Percentiles rank a stretch among this genome's conserved stretches.
Evolutionary conservation across 306 rosid species (phyloP).

Genomic region (Vicia sativa): DNA sequence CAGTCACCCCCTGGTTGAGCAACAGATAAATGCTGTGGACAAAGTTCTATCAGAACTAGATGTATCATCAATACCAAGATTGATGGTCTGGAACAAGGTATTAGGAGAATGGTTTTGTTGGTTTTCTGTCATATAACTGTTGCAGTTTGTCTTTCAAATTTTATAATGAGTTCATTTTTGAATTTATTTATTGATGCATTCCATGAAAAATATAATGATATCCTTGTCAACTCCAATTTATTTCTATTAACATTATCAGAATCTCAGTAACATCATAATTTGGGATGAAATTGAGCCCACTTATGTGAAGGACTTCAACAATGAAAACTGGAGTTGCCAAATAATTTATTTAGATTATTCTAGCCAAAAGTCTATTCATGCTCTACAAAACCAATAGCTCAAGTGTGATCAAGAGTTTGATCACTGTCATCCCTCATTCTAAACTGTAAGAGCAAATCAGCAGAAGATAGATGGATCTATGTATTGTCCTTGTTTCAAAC

Average conservation of each 20-base stretch:
- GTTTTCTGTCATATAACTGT: not conserved
- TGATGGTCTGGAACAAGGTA: conserved; percentile 99
- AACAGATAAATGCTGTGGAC: conserved; percentile 95
- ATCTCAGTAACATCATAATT: not conserved
- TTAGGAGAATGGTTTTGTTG: not conserved
- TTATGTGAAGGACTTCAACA: conserved; percentile 5
- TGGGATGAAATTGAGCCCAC: conserved; percentile 6
- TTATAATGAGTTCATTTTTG: not conserved
- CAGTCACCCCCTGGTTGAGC: conserved; percentile 94
- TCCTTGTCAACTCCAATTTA: conserved; percentile 15
- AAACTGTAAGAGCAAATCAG: not conserved
- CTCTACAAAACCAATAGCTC: not conserved
- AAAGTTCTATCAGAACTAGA: conserved; percentile 86
- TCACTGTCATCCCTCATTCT: not conserved
- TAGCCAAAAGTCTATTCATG: not conserved
- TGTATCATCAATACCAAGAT: conserved; percentile 77
- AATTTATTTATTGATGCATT: not conserved
- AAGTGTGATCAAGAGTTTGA: conserved; percentile 2
- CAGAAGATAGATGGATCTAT: not conserved
- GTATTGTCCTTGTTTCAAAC: not conserved
- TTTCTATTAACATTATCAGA: not conserved
- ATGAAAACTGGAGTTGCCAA: not conserved
- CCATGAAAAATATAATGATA: not conserved
- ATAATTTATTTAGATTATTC: not conserved
- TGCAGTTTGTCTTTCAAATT: not conserved